phyloP scores from a whole-genome alignment of 2,329 filamentous ascomycete genomes.

The Aspergillus sp. region DNA sequence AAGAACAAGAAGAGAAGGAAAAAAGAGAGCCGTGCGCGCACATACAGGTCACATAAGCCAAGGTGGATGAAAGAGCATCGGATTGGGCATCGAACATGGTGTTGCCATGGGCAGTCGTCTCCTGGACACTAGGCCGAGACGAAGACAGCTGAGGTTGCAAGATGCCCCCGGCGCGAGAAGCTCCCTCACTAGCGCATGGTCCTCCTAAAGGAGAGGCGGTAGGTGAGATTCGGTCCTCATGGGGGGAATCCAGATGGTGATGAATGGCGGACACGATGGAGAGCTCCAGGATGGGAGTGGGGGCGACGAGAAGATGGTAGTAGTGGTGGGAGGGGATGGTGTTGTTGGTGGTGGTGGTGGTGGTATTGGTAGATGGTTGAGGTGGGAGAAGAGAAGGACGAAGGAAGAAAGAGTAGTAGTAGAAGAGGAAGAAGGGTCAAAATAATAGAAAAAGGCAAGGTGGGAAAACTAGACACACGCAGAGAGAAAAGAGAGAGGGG shows the following conservation, averaged over 20 bases:
- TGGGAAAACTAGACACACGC: background rate
- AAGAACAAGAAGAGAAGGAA: constrained; percentile 11
- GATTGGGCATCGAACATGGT: constrained; percentile 47
- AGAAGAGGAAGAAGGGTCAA: constrained; percentile 1
- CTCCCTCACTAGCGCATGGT: constrained; percentile 44
- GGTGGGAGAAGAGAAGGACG: constrained; percentile 7
- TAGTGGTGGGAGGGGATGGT: background rate
- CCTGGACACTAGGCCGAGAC: constrained; percentile 36
- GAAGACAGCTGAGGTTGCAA: constrained; percentile 36
- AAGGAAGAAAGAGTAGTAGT: constrained; percentile 12
- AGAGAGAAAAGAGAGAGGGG: background rate
- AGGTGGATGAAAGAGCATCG: constrained; percentile 37
- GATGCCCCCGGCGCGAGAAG: constrained; percentile 37
- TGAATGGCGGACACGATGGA: constrained; percentile 19
- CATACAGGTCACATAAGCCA: constrained; percentile 42
- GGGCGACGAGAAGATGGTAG: constrained; percentile 5
- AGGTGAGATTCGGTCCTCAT: constrained; percentile 25
- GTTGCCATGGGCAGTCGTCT: constrained; percentile 39
- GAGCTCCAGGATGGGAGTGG: constrained; percentile 22
- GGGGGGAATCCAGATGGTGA: constrained; percentile 11
- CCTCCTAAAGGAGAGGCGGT: constrained; percentile 26
- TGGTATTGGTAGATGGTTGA: constrained; percentile 7
- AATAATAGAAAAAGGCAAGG: constrained; percentile 4
- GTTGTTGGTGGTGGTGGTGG: too few species aligned
- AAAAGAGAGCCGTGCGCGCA: constrained; percentile 19